phyloP scores from a whole-genome alignment of 1,284 basidiomycete genomes.

The Boletus smithii region DNA sequence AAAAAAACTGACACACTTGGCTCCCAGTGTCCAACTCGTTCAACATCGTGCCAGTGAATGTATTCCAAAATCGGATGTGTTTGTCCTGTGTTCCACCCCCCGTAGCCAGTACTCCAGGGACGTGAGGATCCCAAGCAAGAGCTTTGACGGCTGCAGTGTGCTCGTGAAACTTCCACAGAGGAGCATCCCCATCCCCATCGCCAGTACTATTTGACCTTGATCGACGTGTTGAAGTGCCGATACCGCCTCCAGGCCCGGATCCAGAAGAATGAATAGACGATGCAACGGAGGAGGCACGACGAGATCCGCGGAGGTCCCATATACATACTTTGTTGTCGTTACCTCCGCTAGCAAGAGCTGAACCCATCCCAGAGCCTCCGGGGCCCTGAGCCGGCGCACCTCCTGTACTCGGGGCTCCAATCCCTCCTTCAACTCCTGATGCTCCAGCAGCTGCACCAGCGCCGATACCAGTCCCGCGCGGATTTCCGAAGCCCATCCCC shows the following conservation, averaged over 20 bases:
- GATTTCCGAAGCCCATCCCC: constrained; percentile 28
- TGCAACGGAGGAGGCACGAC: constrained; percentile 35
- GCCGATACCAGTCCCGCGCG: constrained; percentile 21
- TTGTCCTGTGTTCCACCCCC: constrained; percentile 99
- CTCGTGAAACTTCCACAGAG: constrained; percentile 92
- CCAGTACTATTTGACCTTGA: constrained; percentile 33
- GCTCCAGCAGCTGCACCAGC: background rate
- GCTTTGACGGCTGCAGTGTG: constrained; percentile 98
- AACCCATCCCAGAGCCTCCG: constrained; percentile 42
- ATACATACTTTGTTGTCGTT: constrained; percentile 99
- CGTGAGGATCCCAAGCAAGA: constrained; percentile 96
- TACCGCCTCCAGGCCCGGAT: constrained; percentile 28
- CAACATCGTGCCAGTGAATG: constrained; percentile 79
- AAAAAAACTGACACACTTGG: constrained; percentile 60
- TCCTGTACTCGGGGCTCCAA: constrained; percentile 23
- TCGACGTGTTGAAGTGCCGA: constrained; percentile 23
- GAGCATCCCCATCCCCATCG: constrained; percentile 51
- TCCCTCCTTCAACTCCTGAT: constrained; percentile 18
- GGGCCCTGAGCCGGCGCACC: constrained; percentile 28
- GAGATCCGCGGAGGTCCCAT: constrained; percentile 79
- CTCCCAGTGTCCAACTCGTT: constrained; percentile 89
- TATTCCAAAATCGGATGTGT: constrained; percentile 98
- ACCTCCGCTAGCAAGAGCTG: constrained; percentile 88
- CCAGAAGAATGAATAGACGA: constrained; percentile 24
- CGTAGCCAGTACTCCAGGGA: constrained; percentile 86